These are phyloP conservation scores for Tieghemostelium lacteum DNA, from an alignment of 78 protist species.

Conservation along the genomic window DNA sequence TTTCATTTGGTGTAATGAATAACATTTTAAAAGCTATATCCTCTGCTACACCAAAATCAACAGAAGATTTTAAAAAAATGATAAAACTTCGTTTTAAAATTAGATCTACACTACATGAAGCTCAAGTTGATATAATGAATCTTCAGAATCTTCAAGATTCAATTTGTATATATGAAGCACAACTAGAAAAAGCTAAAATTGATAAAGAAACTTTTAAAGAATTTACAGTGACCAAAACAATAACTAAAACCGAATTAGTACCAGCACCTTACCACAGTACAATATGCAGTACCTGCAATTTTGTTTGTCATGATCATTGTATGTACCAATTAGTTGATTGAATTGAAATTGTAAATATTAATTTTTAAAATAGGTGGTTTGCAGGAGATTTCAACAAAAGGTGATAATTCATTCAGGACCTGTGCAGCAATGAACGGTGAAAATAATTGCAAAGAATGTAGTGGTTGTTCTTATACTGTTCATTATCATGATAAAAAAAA, in stretches of 20 bases:
- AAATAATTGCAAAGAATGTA: not conserved
- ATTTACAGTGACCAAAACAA: not conserved
- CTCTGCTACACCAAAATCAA: not conserved
- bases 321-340: not conserved
- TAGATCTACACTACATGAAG: not conserved
- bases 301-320: too few species aligned
- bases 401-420: not conserved
- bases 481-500: constrained; percentile 10
- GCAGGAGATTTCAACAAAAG: constrained; percentile 11
- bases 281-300: constrained; percentile 10
- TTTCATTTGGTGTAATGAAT: not conserved
- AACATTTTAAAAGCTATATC: too few species aligned
- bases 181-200: not conserved
- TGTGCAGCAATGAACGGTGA: not conserved
- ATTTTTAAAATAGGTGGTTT: not conserved
- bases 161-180: not conserved
- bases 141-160: constrained; percentile 16
- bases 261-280: constrained; percentile 3
- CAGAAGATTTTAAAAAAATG: not conserved
- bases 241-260: not conserved
- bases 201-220: constrained; percentile 4
- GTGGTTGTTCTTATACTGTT: not conserved
- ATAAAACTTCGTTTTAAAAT: too few species aligned
- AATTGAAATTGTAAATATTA: not conserved
- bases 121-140: not conserved